Evolutionary conservation across 129 eudicot genomes (phyloP), one percentile per base, ranked within the genome.

Genomic region (Artemisia annua): DNA sequence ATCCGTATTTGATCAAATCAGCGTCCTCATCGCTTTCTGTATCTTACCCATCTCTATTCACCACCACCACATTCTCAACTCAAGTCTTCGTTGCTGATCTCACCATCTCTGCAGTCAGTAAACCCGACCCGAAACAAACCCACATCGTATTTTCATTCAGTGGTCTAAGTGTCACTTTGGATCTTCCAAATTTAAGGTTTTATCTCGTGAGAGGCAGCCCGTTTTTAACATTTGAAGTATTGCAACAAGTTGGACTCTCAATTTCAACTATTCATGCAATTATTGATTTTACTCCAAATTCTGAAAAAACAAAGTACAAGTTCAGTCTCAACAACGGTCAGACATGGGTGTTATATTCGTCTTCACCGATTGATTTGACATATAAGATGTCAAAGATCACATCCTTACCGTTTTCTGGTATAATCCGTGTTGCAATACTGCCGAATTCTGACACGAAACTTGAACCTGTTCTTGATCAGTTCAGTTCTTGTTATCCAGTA

Each of bases 191-290:
- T 74, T 81, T 92, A 16, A 72, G 90, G 44, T 92, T 92, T 75
- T 89, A 74, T 76, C 96, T 92, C 4, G 96, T 80, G 5, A 74
- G 96, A 67, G 98, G 98, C 8, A 85, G 96, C 81, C 98, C 98
- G 20, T 92, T 71, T 65, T 59, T 92, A 68, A 92, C 98, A 1
- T 89, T 86, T 69, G 71, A 71, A 50, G 90, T 84, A 62, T 10
- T 65, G 43, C 68, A 70, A 58, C 60, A 58, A 4, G 80, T 73
- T n/a, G 44, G 70, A 3, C 66, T 89, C 14, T 75, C 83, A 2
- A 74, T 92, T 79, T 82, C 95, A 1, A 89, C 98, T 1, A 79
- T 86, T 69, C 98, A 92, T 57, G 88, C 90, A 6, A 83, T 92
- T 82, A 83, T 84, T 74, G 83, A 83, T 43, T 62, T 88, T 5